Evolutionary conservation across 2,329 filamentous ascomycete genomes (phyloP), one percentile per base, ranked within the genome.

Genomic region (Alternaria incomplexa): DNA sequence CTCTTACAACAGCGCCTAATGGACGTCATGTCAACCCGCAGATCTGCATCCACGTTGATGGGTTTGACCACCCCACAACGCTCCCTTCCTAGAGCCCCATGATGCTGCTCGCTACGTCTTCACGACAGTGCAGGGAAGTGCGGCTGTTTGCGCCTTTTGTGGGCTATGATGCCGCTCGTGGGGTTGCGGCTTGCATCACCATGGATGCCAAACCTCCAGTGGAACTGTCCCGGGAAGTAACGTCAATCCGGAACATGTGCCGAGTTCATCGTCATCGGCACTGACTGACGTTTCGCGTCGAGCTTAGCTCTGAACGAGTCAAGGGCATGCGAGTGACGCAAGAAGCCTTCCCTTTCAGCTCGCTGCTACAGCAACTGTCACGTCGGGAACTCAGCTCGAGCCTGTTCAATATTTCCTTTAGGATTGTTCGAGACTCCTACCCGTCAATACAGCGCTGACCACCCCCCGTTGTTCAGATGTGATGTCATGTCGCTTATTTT

Each of bases 11-110:
- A 30, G 60, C 60, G 59, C 57, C 58, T 22, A 30, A 28, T 28
- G 44, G 30, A 52, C 64, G 55, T 62, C 61, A 59, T 69, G 63
- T 40, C 58, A 69, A 64, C 58, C 57, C 62, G 63, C 56, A 64
- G 66, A 70, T 69, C 68, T 25, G 15, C 59, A 61, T 48, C 25
- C 45, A 44, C 47, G 36, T 58, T 58, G 48, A 57, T 36, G 26
- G 15, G 17, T 28, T 17, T 61, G 32, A 48, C 53, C 54, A 58
- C 63, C 48, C 40, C 59, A 62, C 62, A 26, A 25, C 32, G 36
- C 40, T 23, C 44, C 48, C 32, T 60, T 56, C 26, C 45, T n/a
- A 51, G 43, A 28, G 17, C 26, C 60, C 50, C 45, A 36, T 40
- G 43, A 23, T 54, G 17, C 17, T 17, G 36, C 32, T 22, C 50